Conservation (phyloP, 2,329 filamentous ascomycete species). For the Alternaria alternata region DNA sequence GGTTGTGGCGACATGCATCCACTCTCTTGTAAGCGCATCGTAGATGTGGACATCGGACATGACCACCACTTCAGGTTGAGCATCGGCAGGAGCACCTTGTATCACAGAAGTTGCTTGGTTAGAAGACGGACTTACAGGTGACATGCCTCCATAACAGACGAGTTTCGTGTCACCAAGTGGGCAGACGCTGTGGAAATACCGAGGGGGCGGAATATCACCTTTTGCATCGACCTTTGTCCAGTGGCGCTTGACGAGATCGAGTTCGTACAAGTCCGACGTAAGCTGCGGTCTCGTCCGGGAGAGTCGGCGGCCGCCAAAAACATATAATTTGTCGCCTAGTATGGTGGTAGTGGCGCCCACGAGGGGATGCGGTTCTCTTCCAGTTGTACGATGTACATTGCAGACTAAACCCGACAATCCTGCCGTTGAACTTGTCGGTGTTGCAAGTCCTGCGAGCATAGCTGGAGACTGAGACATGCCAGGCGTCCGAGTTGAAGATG, state of each 20-base stretch:
- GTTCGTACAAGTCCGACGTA: slow-evolving; percentile 89
- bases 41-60: slow-evolving; percentile 99
- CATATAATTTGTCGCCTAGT: slow-evolving; percentile 92
- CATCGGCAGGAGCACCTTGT: slow-evolving; percentile 60
- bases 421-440: slow-evolving; percentile 58
- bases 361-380: slow-evolving; percentile 86
- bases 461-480: slow-evolving; percentile 58
- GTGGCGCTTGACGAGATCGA: slow-evolving; percentile 88
- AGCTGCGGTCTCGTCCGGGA: slow-evolving; percentile 84
- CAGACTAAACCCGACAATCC: slow-evolving; percentile 73
- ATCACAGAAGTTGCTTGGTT: slow-evolving; percentile 47
- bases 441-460: slow-evolving; percentile 47
- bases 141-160: slow-evolving; percentile 99
- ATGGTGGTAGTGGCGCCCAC: slow-evolving; percentile 97
- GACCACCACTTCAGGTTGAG: slow-evolving; percentile 86
- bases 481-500: slow-evolving; percentile 47
- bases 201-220: slow-evolving; percentile 86
- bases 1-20: slow-evolving; percentile 82
- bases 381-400: slow-evolving; percentile 82
- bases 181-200: slow-evolving; percentile 98
- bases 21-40: slow-evolving; percentile 81
- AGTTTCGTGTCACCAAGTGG: slow-evolving; percentile 92
- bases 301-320: slow-evolving; percentile 90
- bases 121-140: slow-evolving; percentile 67
- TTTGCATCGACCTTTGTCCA: slow-evolving; percentile 89